phyloP scores from a whole-genome alignment of 495 filamentous ascomycete genomes.

The Penicillium atrosanguineum region DNA sequence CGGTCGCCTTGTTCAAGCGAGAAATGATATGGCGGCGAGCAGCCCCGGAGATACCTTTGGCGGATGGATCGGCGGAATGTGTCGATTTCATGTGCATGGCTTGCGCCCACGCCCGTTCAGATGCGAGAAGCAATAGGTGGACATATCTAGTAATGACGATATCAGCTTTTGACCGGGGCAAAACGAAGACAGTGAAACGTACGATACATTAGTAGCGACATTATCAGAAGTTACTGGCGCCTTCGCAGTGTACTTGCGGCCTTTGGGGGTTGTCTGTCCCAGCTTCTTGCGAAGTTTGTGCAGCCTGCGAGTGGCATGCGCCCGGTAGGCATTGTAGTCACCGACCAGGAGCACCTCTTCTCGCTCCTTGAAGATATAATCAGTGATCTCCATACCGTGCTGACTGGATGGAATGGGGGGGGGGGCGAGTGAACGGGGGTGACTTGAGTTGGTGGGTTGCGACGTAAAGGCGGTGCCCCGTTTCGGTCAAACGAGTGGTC shows the following conservation, averaged over 20 bases:
- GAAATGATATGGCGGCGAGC: slow-evolving; percentile 85
- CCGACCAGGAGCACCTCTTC: slow-evolving; percentile 82
- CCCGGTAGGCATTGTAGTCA: slow-evolving; percentile 83
- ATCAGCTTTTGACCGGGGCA: slow-evolving; percentile 16
- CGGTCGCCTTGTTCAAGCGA: slow-evolving; percentile 74
- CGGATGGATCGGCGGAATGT: slow-evolving; percentile 68
- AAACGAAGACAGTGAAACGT: slow-evolving; percentile 25
- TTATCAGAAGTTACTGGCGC: slow-evolving; percentile 70
- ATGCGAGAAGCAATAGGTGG: slow-evolving; percentile 73
- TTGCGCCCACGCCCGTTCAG: slow-evolving; percentile 94
- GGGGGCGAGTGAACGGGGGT: slow-evolving; percentile 9
- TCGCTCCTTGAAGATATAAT: slow-evolving; percentile 70
- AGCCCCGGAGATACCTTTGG: slow-evolving; percentile 72
- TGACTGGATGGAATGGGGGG: slow-evolving; percentile 8
- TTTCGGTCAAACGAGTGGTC: slow-evolving; percentile 42
- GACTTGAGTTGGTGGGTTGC: slow-evolving; percentile 22
- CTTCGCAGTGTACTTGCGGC: slow-evolving; percentile 77
- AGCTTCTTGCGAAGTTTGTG: slow-evolving; percentile 83
- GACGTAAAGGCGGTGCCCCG: slow-evolving; percentile 30
- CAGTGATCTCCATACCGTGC: slow-evolving; percentile 81
- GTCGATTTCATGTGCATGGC: slow-evolving; percentile 90
- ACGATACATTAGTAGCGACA: slow-evolving; percentile 75
- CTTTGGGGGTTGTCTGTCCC: slow-evolving; percentile 74
- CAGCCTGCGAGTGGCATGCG: slow-evolving; percentile 74
- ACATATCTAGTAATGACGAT: slow-evolving; percentile 58